Conservation (phyloP, 164 flowering plant genomes). For the grape (Vitis vinifera) region ASM3070453v1 NC_081820.1:23994001-23994500, state of each 20-base stretch:
- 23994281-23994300: conserved; percentile 20
- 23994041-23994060: conserved; percentile 24
- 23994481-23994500: conserved; percentile 84
- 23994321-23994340: conserved; percentile 54
- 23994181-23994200: conserved; percentile 30
- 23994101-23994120: conserved; percentile 11
- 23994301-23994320: conserved; percentile 34
- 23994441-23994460: conserved; percentile 55
- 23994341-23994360: conserved; percentile 44
- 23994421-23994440: conserved; percentile 25
- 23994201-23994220: conserved; percentile 31
- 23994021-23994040: conserved; percentile 35
- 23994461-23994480: conserved; percentile 73
- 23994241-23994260: conserved; percentile 14
- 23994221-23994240: conserved; percentile 31
- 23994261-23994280: conserved; percentile 15
- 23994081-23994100: conserved; percentile 36
- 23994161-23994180: conserved; percentile 21
- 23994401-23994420: conserved; percentile 40
- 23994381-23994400: conserved; percentile 49
- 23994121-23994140: conserved; percentile 12
- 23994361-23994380: conserved; percentile 62
- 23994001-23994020: conserved; percentile 40
- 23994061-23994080: conserved; percentile 36
- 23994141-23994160: conserved; percentile 15